Conservation (phyloP, 257 asterid species). For the Solanum gracilifrons region DNA sequence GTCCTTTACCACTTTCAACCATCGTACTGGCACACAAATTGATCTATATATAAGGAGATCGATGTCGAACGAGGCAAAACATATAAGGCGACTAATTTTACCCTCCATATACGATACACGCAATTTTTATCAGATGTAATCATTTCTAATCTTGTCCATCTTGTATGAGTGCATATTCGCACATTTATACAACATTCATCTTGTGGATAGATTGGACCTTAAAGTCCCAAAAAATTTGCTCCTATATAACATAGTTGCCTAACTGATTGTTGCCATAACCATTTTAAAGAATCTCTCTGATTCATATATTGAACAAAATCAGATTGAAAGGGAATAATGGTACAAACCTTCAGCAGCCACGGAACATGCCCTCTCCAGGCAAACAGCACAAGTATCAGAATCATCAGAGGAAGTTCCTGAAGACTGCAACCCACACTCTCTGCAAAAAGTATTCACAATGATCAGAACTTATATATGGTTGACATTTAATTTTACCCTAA, state of each 20-base stretch:
- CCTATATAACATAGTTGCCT: background rate
- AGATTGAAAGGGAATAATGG: background rate
- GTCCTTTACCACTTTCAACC: background rate
- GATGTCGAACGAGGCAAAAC: background rate
- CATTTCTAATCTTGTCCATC: background rate
- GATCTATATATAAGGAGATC: background rate
- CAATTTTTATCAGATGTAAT: background rate
- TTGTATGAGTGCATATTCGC: background rate
- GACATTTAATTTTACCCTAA: background rate
- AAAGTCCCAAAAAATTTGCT: background rate
- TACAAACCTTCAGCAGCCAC: slow-evolving; percentile 76
- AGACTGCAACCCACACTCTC: slow-evolving; percentile 73
- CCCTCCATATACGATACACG: background rate
- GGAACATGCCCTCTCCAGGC: slow-evolving; percentile 81
- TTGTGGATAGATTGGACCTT: background rate
- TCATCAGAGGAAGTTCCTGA: slow-evolving; percentile 63
- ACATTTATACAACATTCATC: background rate
- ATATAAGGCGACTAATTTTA: background rate
- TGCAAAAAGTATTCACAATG: slow-evolving; percentile 18
- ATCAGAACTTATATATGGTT: background rate
- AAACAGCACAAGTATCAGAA: slow-evolving; percentile 77
- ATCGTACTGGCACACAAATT: background rate
- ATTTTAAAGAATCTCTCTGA: background rate
- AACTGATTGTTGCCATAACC: background rate
- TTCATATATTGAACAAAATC: background rate